Conservation (phyloP, 306 rosid species). For the Astragalus membranaceus region DNA sequence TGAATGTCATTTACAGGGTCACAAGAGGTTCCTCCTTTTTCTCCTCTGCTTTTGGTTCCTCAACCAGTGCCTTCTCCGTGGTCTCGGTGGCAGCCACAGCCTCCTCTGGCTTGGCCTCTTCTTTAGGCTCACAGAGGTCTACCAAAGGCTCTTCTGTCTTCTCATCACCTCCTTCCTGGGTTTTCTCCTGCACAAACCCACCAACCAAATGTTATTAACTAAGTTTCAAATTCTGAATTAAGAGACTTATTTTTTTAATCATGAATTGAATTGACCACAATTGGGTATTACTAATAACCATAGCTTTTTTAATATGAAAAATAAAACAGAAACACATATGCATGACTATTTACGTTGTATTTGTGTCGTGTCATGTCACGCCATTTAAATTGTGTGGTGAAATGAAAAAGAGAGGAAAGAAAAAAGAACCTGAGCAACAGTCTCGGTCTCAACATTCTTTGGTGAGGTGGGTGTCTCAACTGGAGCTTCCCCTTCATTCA, state of each 20-base stretch:
- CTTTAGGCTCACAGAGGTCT: constrained; percentile 27
- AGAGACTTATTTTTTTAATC: too few species aligned
- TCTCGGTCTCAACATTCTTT: constrained; percentile 20
- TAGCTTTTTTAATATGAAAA: too few species aligned
- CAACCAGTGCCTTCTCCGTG: constrained; percentile 12
- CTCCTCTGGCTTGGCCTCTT: constrained; percentile 8
- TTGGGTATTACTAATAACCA: too few species aligned
- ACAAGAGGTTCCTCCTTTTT: constrained; percentile 12
- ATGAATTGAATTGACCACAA: too few species aligned
- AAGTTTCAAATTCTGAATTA: too few species aligned
- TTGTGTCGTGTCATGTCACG: too few species aligned
- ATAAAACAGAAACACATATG: too few species aligned
- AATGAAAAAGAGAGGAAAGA: background rate
- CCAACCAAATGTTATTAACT: background rate
- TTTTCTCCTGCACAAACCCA: constrained; percentile 25
- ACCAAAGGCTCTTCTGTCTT: constrained; percentile 38
- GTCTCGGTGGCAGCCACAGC: constrained; percentile 20
- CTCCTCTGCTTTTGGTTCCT: background rate
- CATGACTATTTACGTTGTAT: too few species aligned
- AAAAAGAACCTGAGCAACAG: constrained; percentile 22
- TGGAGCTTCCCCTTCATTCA: constrained; percentile 17
- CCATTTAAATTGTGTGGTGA: background rate
- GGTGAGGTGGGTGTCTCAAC: constrained; percentile 31
- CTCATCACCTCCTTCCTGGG: constrained; percentile 22
- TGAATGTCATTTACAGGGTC: background rate